Evolutionary conservation across 441 rosid species (phyloP).

Genomic region (Erodium moschatum): DNA sequence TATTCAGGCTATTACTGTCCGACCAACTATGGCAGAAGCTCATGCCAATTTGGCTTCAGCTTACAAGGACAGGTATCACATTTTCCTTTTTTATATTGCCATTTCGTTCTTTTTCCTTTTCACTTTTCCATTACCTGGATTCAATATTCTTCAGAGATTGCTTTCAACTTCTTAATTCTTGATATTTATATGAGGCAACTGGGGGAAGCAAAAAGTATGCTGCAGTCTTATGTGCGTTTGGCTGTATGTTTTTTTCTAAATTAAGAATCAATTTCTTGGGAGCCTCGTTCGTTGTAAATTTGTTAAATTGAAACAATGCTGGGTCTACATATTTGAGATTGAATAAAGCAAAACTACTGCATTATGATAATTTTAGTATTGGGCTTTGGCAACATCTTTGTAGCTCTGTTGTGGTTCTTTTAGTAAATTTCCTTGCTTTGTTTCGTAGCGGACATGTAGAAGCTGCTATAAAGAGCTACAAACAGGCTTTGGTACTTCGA

Average conservation of each 20-base stretch:
- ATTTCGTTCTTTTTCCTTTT: neutral
- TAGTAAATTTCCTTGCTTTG: neutral
- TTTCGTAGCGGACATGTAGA: conserved; percentile 75
- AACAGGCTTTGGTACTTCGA: conserved; percentile 73
- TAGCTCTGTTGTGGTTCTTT: neutral
- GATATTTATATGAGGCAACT: neutral
- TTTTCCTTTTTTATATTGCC: neutral
- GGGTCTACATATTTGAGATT: neutral
- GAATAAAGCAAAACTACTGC: neutral
- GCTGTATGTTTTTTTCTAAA: neutral
- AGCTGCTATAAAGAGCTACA: conserved; percentile 89
- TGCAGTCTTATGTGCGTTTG: neutral
- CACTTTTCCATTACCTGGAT: neutral
- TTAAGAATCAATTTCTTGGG: neutral
- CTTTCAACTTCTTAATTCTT: neutral
- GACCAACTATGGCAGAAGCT: conserved; percentile 97
- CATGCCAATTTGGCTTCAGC: conserved; percentile 99
- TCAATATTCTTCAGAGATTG: neutral
- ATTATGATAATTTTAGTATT: too few relatives aligned
- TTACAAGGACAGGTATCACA: conserved; percentile 80
- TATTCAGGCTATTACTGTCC: conserved; percentile 60
- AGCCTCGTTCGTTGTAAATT: neutral
- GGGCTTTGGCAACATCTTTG: neutral
- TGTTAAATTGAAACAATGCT: neutral
- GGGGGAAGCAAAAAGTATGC: neutral